Evolutionary conservation across 495 filamentous ascomycete genomes (phyloP).

Genomic region (Tuber microsphaerosporum): DNA sequence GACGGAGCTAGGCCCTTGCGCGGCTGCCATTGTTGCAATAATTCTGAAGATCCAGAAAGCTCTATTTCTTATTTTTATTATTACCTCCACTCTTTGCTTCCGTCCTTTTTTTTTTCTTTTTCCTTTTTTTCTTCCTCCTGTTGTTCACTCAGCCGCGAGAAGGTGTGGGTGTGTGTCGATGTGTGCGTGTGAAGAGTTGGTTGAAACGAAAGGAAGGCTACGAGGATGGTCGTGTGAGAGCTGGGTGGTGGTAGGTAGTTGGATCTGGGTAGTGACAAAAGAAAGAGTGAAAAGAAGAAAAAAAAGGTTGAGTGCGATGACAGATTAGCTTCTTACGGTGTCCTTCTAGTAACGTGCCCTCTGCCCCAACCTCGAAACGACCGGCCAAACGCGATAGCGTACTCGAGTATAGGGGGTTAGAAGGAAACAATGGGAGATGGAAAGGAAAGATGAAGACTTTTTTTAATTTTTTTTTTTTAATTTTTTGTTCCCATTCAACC

Average conservation of each 20-base stretch:
- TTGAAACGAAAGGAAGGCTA: constrained; percentile 26
- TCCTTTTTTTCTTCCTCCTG: constrained; percentile 4
- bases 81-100: constrained; percentile 10
- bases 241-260: background rate
- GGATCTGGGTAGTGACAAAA: background rate
- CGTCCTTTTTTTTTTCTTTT: constrained; percentile 12
- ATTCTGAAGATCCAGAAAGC: constrained; percentile 18
- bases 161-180: constrained; percentile 17
- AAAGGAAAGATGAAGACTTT: background rate
- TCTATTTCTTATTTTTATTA: constrained; percentile 14
- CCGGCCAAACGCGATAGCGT: background rate
- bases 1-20: constrained; percentile 49
- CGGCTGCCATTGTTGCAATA: constrained; percentile 10
- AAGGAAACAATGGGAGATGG: background rate
- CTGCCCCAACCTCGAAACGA: background rate
- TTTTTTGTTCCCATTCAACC: background rate
- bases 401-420: background rate
- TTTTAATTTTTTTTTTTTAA: background rate
- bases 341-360: background rate
- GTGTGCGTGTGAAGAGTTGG: constrained; percentile 25
- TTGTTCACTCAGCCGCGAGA: constrained; percentile 1
- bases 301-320: background rate
- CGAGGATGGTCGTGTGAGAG: constrained; percentile 19
- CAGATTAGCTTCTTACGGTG: background rate
- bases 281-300: background rate